A percentile compares a stretch with the other conserved stretches of the same genome.
These are phyloP conservation scores for Claviceps sp. DNA, from an alignment of 2,329 filamentous ascomycete genomes.

Conservation along the genomic window DNA sequence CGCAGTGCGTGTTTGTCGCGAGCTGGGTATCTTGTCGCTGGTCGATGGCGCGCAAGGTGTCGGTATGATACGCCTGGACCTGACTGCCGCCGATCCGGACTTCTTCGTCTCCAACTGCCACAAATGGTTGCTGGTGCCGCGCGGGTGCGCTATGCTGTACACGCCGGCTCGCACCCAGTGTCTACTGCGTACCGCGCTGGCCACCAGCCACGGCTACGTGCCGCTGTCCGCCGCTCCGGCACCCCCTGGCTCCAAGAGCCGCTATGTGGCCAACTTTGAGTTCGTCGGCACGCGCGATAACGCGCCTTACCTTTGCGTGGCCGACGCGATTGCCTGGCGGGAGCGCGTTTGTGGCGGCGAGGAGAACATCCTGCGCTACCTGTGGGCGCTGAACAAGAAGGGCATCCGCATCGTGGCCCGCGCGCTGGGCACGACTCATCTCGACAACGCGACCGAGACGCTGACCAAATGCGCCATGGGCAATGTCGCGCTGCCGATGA, in stretches of 20 bases:
- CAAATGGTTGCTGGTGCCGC: conserved; percentile 79
- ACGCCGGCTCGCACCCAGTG: conserved; percentile 64
- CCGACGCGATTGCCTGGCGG: conserved; percentile 60
- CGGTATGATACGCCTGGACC: conserved; percentile 62
- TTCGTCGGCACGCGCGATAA: conserved; percentile 67
- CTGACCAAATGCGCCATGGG: conserved; percentile 55
- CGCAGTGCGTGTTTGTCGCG: conserved; percentile 49
- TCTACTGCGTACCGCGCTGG: conserved; percentile 59
- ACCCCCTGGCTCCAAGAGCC: conserved; percentile 32
- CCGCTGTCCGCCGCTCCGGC: conserved; percentile 26
- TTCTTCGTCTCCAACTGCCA: conserved; percentile 82
- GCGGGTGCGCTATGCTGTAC: conserved; percentile 70
- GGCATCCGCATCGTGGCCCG: conserved; percentile 49
- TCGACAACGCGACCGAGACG: conserved; percentile 52
- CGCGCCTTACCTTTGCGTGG: conserved; percentile 56
- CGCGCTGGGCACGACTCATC: conserved; percentile 53
- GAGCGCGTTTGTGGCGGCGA: conserved; percentile 60
- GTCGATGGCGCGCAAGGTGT: conserved; percentile 79
- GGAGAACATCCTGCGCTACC: conserved; percentile 50
- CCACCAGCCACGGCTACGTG: conserved; percentile 68
- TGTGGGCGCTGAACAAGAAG: conserved; percentile 44
- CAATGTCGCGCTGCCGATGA: conserved; percentile 63
- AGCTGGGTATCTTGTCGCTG: conserved; percentile 55
- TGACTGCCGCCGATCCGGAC: conserved; percentile 56
- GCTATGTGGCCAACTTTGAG: conserved; percentile 59